Percentiles rank a stretch among this genome's conserved stretches.
Conservation (phyloP, 2,329 filamentous ascomycete genomes). For the Fragosphaeria purpurea region DNA sequence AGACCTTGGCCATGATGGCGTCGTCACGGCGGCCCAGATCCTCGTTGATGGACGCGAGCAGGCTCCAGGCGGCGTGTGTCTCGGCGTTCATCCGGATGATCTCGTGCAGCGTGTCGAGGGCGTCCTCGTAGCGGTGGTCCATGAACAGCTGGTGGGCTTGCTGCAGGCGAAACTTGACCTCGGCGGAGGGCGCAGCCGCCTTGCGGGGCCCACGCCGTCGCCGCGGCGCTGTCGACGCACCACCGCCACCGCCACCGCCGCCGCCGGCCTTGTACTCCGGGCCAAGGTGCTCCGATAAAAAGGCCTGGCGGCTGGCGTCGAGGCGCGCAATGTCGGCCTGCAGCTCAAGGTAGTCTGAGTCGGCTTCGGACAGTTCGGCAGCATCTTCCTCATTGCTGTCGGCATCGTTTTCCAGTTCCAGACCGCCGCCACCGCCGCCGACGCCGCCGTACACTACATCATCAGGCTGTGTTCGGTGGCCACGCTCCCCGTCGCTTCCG, state of each 20-base stretch:
- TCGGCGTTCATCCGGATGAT: constrained; percentile 60
- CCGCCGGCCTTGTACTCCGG: constrained; percentile 7
- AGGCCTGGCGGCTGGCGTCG: constrained; percentile 25
- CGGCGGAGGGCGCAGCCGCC: constrained; percentile 56
- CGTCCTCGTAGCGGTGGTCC: constrained; percentile 47
- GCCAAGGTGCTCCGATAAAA: constrained; percentile 21
- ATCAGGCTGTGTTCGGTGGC: constrained; percentile 1
- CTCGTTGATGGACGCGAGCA: constrained; percentile 50
- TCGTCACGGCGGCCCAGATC: constrained; percentile 48
- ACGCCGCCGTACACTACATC: constrained; percentile 1
- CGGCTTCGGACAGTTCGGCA: constrained; percentile 24
- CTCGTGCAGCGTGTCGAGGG: constrained; percentile 48
- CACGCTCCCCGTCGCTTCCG: constrained; percentile 10
- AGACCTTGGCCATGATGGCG: constrained; percentile 49
- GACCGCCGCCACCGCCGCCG: background rate
- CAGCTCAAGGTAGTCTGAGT: constrained; percentile 32
- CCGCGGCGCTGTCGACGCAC: constrained; percentile 1
- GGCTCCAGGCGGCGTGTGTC: constrained; percentile 54
- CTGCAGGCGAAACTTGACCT: constrained; percentile 59
- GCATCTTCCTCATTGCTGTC: constrained; percentile 10
- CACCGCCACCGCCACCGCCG: background rate
- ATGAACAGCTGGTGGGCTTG: constrained; percentile 61
- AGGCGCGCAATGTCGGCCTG: constrained; percentile 28
- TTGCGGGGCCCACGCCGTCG: constrained; percentile 40
- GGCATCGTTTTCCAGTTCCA: background rate